Evolutionary conservation across 331 rosid species (phyloP).

Genomic region (Acacia concinna): DNA sequence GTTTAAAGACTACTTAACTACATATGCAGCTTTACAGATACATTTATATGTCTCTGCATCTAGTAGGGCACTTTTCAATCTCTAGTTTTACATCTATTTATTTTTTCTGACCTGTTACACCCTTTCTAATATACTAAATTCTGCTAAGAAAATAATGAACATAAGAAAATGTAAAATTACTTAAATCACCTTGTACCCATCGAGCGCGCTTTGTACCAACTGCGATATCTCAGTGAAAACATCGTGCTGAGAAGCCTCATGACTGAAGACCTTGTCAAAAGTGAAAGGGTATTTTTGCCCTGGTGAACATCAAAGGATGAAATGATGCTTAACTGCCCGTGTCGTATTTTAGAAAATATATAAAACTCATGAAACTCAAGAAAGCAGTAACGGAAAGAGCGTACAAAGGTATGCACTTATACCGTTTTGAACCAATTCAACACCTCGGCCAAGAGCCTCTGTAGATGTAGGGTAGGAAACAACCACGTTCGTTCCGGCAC

Average conservation of each 20-base stretch:
- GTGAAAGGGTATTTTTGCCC: conserved; percentile 84
- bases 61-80: background rate
- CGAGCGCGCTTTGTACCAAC: conserved; percentile 89
- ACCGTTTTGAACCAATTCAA: conserved; percentile 81
- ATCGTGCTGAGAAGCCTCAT: conserved; percentile 81
- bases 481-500: conserved; percentile 50
- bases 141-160: background rate
- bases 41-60: background rate
- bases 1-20: background rate
- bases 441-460: conserved; percentile 78
- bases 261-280: conserved; percentile 87
- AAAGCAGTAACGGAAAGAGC: background rate
- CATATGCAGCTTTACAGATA: background rate
- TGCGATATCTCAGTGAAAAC: conserved; percentile 87
- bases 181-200: conserved; percentile 79
- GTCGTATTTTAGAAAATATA: background rate
- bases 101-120: background rate
- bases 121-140: background rate
- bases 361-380: background rate
- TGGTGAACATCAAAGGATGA: conserved; percentile 30
- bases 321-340: conserved; percentile 4
- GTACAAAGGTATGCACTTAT: background rate
- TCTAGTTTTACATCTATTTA: background rate
- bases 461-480: conserved; percentile 79
- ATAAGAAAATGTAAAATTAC: conserved; percentile 5